Percentiles rank a stretch among this genome's conserved stretches.
Evolutionary conservation across 371 early-diverging fungal species (phyloP).

Genomic region (Choanephora cucurbitarum): DNA sequence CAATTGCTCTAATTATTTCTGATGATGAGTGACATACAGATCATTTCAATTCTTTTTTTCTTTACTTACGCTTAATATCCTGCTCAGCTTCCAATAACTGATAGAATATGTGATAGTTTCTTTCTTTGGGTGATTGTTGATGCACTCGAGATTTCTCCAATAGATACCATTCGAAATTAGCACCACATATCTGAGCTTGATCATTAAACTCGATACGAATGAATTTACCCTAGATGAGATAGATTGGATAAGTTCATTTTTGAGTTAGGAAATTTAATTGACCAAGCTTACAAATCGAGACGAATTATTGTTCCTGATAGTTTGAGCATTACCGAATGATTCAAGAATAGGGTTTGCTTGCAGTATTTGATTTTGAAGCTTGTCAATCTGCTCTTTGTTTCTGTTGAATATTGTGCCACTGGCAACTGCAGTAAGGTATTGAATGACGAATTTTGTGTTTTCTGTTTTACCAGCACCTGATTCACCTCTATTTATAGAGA

Average conservation of each 20-base stretch:
- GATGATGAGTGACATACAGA: neutral
- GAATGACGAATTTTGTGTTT: constrained; percentile 99
- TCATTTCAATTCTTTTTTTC: neutral
- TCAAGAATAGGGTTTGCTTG: constrained; percentile 99
- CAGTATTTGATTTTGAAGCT: constrained; percentile 93
- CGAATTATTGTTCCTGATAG: constrained; percentile 99
- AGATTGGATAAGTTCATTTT: constrained; percentile 1
- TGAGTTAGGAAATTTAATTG: neutral
- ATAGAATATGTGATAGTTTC: constrained; percentile 99
- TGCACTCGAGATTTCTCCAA: constrained; percentile 99
- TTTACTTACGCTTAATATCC: constrained; percentile 46
- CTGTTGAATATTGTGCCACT: constrained; percentile 22
- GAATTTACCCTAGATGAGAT: constrained; percentile 99
- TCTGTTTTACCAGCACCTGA: constrained; percentile 99
- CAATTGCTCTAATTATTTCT: constrained; percentile 51
- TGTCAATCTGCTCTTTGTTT: constrained; percentile 25
- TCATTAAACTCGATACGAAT: constrained; percentile 97
- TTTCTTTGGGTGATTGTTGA: constrained; percentile 87
- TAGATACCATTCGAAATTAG: constrained; percentile 98
- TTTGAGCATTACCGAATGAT: constrained; percentile 99
- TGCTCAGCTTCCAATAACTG: constrained; percentile 93
- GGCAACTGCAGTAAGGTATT: constrained; percentile 94
- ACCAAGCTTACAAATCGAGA: constrained; percentile 93
- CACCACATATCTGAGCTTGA: constrained; percentile 92
- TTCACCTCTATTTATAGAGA: constrained; percentile 79